These are phyloP conservation scores for Exophiala bonariae DNA, from an alignment of 2,329 filamentous ascomycete species.

Conservation along the genomic window DNA sequence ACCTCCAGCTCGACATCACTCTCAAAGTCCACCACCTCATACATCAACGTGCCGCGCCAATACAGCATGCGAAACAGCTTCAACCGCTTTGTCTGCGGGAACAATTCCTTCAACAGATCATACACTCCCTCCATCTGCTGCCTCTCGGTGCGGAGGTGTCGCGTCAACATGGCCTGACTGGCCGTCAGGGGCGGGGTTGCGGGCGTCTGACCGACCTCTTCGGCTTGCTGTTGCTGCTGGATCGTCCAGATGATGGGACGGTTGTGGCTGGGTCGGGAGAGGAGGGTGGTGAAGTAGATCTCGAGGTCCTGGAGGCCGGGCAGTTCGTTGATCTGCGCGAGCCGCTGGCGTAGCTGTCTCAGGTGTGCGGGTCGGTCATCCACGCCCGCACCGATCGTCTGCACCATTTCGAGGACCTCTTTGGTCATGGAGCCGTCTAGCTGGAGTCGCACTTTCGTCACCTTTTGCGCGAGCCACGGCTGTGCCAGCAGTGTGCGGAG, in stretches of 20 bases:
- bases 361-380: not conserved
- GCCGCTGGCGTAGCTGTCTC: not conserved
- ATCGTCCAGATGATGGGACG: constrained; percentile 2
- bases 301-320: not conserved
- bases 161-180: not conserved
- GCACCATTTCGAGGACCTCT: not conserved
- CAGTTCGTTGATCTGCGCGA: not conserved
- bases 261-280: not conserved
- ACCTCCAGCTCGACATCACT: not conserved
- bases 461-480: not conserved
- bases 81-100: not conserved
- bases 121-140: not conserved
- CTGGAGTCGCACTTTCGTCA: not conserved
- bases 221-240: not conserved
- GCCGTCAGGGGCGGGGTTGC: not conserved
- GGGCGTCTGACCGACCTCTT: not conserved
- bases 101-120: not conserved
- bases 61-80: constrained; percentile 1
- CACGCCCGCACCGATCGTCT: not conserved
- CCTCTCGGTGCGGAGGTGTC: not conserved
- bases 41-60: not conserved
- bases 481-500: not conserved
- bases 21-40: not conserved
- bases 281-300: constrained; percentile 1
- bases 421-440: not conserved